Conservation (phyloP, 495 filamentous ascomycete genomes). For the Talaromyces thailandensis region DNA sequence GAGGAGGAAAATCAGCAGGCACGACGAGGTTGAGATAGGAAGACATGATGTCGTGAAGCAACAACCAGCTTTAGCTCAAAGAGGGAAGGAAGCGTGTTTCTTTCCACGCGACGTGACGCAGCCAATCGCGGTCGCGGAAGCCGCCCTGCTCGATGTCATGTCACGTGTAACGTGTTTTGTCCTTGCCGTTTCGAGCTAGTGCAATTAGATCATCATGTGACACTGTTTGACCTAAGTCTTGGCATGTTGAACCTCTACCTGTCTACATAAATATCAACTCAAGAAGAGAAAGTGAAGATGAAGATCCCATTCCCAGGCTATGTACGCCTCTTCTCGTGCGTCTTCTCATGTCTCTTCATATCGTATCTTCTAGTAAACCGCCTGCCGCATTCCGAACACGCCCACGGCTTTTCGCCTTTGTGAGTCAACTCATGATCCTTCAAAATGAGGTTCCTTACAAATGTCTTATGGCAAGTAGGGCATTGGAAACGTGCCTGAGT, state of each 20-base stretch:
- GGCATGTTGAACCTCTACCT: too few relatives aligned
- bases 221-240: not conserved
- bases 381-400: slow-evolving; percentile 14
- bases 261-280: too few relatives aligned
- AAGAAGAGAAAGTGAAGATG: too few relatives aligned
- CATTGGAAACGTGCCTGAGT: slow-evolving; percentile 3
- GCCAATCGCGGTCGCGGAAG: slow-evolving; percentile 27
- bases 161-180: not conserved
- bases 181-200: not conserved
- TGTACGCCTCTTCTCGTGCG: slow-evolving; percentile 7
- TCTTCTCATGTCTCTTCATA: slow-evolving; percentile 17
- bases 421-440: slow-evolving; percentile 18
- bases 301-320: not conserved
- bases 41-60: slow-evolving; percentile 27
- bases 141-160: not conserved
- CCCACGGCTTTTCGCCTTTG: slow-evolving; percentile 17
- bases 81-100: slow-evolving; percentile 19
- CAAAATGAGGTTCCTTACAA: slow-evolving; percentile 17
- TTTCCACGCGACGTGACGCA: slow-evolving; percentile 38
- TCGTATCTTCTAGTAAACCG: slow-evolving; percentile 16
- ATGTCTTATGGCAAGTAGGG: slow-evolving; percentile 9
- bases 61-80: slow-evolving; percentile 7
- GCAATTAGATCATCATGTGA: not conserved
- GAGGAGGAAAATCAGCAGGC: slow-evolving; percentile 13
- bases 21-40: not conserved